Evolutionary conservation across 345 rosid species (phyloP).

Genomic region (Brassica juncea): DNA sequence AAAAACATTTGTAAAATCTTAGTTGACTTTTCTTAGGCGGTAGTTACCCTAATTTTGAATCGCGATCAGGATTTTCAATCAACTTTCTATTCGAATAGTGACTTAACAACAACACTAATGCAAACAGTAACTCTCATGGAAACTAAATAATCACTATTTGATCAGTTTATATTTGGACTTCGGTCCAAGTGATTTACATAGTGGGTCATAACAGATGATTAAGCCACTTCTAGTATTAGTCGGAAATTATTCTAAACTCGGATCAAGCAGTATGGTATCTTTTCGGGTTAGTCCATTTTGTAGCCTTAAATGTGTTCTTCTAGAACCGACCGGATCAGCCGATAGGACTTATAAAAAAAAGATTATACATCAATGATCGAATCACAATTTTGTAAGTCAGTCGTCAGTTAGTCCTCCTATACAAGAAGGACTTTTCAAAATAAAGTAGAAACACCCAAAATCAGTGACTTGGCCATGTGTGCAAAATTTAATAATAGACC

Average conservation of each 20-base stretch:
- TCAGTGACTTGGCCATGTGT: neutral
- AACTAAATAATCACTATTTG: too few species aligned
- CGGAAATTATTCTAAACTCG: too few species aligned
- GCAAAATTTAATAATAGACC: neutral
- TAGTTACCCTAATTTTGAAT: neutral
- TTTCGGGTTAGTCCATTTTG: too few species aligned
- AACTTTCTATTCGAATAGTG: neutral
- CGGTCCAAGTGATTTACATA: too few species aligned
- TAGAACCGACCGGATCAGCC: too few species aligned
- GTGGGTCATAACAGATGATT: too few species aligned
- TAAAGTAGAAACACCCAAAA: neutral
- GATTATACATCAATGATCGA: neutral
- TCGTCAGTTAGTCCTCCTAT: neutral
- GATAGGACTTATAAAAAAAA: too few species aligned
- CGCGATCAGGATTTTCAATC: neutral
- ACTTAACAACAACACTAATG: neutral
- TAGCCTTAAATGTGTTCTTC: too few species aligned
- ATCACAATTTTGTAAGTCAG: neutral
- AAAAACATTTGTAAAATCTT: neutral
- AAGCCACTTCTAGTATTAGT: too few species aligned
- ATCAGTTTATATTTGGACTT: too few species aligned
- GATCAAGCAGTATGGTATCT: too few species aligned
- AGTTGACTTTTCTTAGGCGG: neutral
- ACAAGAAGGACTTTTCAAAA: neutral
- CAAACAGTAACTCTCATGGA: neutral